These are phyloP conservation scores for Colletotrichum ledebouriae DNA, from an alignment of 2,329 filamentous ascomycete genomes.

Conservation along the genomic window DNA sequence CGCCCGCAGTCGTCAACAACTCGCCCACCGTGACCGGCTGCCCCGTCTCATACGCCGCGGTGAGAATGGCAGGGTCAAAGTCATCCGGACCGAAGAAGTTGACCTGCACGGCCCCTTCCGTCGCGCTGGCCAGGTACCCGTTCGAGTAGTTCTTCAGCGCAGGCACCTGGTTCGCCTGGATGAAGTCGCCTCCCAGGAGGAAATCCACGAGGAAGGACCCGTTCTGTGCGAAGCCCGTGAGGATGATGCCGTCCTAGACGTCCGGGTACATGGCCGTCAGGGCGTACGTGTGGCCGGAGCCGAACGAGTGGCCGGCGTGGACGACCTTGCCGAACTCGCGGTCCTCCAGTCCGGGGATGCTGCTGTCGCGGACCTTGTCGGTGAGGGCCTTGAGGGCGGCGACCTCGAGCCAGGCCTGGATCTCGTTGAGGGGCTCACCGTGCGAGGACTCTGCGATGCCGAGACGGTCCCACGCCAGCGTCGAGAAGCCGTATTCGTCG, in stretches of 20 bases:
- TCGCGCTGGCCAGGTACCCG: slow-evolving; percentile 66
- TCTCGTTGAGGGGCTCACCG: slow-evolving; percentile 70
- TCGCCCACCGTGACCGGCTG: slow-evolving; percentile 71
- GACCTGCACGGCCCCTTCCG: slow-evolving; percentile 63
- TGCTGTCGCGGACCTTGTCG: slow-evolving; percentile 58
- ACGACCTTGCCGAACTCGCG: slow-evolving; percentile 58
- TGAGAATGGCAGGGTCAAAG: slow-evolving; percentile 68
- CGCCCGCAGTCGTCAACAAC: slow-evolving; percentile 66
- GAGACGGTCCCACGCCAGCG: slow-evolving; percentile 72
- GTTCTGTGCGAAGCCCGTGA: slow-evolving; percentile 71
- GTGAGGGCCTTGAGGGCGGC: slow-evolving; percentile 69
- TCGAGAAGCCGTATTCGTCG: slow-evolving; percentile 67
- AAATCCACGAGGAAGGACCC: slow-evolving; percentile 59
- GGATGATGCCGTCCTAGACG: slow-evolving; percentile 68
- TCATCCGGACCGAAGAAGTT: slow-evolving; percentile 65
- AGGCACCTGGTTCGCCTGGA: slow-evolving; percentile 54
- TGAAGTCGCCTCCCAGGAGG: slow-evolving; percentile 60
- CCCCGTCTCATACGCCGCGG: slow-evolving; percentile 59
- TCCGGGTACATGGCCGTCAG: slow-evolving; percentile 65
- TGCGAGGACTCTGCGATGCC: slow-evolving; percentile 71
- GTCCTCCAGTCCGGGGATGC: slow-evolving; percentile 56
- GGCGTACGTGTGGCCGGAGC: slow-evolving; percentile 69
- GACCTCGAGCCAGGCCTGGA: slow-evolving; percentile 71
- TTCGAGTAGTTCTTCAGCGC: slow-evolving; percentile 53
- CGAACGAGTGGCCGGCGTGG: slow-evolving; percentile 76